Conservation (phyloP, 192 early-diverging fungal genomes). For the Chytriomyces hyalinus region DNA sequence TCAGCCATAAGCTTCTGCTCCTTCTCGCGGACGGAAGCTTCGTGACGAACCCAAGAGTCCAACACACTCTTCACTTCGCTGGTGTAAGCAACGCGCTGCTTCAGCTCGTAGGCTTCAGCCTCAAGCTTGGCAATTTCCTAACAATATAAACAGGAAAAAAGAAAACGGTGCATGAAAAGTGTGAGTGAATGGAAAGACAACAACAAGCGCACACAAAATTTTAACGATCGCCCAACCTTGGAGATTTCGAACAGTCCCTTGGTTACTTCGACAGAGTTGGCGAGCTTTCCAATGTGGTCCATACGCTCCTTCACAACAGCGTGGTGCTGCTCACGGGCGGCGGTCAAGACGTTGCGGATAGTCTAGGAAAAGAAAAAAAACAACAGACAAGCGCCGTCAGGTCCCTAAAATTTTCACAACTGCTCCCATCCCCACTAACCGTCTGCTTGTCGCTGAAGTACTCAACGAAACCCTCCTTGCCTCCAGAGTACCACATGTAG, state of each 20-base stretch:
- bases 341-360: constrained; percentile 79
- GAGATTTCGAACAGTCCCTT: constrained; percentile 93
- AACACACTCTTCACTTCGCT: constrained; percentile 84
- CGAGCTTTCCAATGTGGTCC: constrained; percentile 87
- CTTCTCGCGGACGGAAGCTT: constrained; percentile 87
- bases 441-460: constrained; percentile 64
- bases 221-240: constrained; percentile 64
- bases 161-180: not conserved
- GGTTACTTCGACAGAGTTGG: constrained; percentile 91
- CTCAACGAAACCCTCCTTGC: constrained; percentile 82
- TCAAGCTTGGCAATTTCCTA: constrained; percentile 91
- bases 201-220: no score
- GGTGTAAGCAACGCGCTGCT: constrained; percentile 85
- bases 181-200: not conserved
- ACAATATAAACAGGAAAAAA: not conserved
- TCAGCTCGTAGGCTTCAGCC: constrained; percentile 91
- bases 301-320: constrained; percentile 87
- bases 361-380: constrained; percentile 57
- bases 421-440: constrained; percentile 31
- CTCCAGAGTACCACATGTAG: constrained; percentile 74
- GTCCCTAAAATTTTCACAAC: not conserved
- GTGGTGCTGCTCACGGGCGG: constrained; percentile 92
- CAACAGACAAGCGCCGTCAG: not conserved
- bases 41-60: constrained; percentile 98
- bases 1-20: constrained; percentile 89